phyloP scores from a whole-genome alignment of 2,329 filamentous ascomycete genomes.

The Fusarium tjaetaba region DNA sequence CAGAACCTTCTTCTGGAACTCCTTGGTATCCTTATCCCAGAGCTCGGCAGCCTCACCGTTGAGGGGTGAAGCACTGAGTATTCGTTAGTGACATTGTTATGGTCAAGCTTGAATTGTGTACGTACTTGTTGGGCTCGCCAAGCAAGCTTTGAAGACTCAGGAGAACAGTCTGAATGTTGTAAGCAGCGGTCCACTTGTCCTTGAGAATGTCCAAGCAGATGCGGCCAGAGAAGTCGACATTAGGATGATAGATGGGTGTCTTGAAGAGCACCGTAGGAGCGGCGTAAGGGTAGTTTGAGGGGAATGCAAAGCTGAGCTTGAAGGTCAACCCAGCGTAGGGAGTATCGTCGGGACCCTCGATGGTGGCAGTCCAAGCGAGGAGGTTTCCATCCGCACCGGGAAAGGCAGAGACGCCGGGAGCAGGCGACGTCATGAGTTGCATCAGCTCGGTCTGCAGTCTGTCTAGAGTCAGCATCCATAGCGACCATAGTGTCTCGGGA shows the following conservation, averaged over 20 bases:
- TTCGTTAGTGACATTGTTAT: slow-evolving; percentile 32
- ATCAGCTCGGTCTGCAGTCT: slow-evolving; percentile 98
- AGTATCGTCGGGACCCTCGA: slow-evolving; percentile 89
- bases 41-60: slow-evolving; percentile 97
- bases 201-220: slow-evolving; percentile 99
- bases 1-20: slow-evolving; percentile 83
- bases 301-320: slow-evolving; percentile 93
- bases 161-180: slow-evolving; percentile 94
- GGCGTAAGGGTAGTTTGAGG: slow-evolving; percentile 90
- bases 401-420: slow-evolving; percentile 94
- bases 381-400: slow-evolving; percentile 90
- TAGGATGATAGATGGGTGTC: slow-evolving; percentile 98
- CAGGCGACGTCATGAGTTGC: slow-evolving; percentile 96
- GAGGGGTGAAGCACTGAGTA: slow-evolving; percentile 78
- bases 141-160: slow-evolving; percentile 94
- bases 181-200: slow-evolving; percentile 98
- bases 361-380: slow-evolving; percentile 92
- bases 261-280: slow-evolving; percentile 95
- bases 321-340: slow-evolving; percentile 89
- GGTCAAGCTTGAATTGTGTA: slow-evolving; percentile 19
- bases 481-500: not conserved
- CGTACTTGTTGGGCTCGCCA: slow-evolving; percentile 98
- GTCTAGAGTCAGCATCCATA: slow-evolving; percentile 21
- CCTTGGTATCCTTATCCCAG: slow-evolving; percentile 87
- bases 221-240: slow-evolving; percentile 95